These are phyloP conservation scores for Penicillium diatomitis DNA, from an alignment of 495 filamentous ascomycete genomes.

Conservation along the genomic window DNA sequence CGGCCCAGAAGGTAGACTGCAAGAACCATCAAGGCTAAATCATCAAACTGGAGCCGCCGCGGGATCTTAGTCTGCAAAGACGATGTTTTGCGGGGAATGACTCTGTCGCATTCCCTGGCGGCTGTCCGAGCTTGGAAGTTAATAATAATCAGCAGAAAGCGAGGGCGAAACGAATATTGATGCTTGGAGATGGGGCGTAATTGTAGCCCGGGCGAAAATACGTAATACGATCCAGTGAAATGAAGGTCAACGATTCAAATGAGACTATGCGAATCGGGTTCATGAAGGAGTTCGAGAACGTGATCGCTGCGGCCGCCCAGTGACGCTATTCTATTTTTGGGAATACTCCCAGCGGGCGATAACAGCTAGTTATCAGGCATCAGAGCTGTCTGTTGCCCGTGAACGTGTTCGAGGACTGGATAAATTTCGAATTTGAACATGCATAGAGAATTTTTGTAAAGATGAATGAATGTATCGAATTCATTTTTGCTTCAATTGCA, in stretches of 20 bases:
- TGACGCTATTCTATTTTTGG: slow-evolving; percentile 21
- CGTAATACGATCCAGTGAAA: not conserved
- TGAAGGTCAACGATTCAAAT: not conserved
- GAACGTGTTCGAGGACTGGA: too few relatives aligned
- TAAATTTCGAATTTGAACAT: not conserved
- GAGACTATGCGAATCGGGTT: slow-evolving; percentile 2
- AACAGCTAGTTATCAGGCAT: too few relatives aligned
- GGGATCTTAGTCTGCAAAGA: slow-evolving; percentile 14
- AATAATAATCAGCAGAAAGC: not conserved
- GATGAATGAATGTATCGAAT: not conserved
- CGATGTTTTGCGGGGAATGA: slow-evolving; percentile 27
- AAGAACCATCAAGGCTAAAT: slow-evolving; percentile 37
- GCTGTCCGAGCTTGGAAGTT: slow-evolving; percentile 3
- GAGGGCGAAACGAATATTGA: too few relatives aligned
- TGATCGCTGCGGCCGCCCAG: slow-evolving; percentile 21
- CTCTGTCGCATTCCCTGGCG: slow-evolving; percentile 32
- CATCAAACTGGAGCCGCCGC: slow-evolving; percentile 12
- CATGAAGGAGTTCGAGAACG: slow-evolving; percentile 19
- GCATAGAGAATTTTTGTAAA: too few relatives aligned
- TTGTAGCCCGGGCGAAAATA: too few relatives aligned
- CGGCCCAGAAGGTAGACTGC: slow-evolving; percentile 29
- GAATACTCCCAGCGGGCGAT: not conserved
- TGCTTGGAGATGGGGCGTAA: too few relatives aligned
- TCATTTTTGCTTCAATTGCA: too few relatives aligned
- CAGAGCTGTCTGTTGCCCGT: too few relatives aligned